Evolutionary conservation across 139 green algal species (phyloP), one percentile per base, ranked within the genome.

Genomic region (Chlorella sp.): DNA sequence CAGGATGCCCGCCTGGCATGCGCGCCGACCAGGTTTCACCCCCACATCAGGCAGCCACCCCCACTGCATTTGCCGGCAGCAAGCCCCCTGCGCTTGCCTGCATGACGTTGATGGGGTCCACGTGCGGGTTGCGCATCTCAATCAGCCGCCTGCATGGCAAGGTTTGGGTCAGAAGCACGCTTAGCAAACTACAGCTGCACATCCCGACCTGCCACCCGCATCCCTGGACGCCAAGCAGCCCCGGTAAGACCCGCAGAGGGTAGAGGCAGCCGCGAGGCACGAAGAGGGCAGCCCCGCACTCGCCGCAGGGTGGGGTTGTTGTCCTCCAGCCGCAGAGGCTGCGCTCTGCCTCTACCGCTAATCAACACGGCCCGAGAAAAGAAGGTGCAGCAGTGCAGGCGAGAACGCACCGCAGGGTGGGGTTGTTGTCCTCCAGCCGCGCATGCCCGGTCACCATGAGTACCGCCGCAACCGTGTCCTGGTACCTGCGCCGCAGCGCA

Each of bases 91-190:
- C 11, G 51, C 51, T 60, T 60, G 51, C 91, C 91, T 98, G 95
- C 82, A 98, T 82, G 58, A 98, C 93, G 92, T 98, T 99, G 86
- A 98, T 92, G 40, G 95, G 94, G 73, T 96, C 93, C 43, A 98
- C 94, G 92, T 95, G 98, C 24, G 95, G 94, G 77, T 94, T 94
- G 84, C 96, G 93, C 94, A 98, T 98, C 64, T 91, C 79, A 48
- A 99, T 93, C 36, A 97, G 91, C 36, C 89, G 85, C 60, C 92
- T 83, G 88, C 84, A 98, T 92, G 13, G 24, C n/a, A n/a, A n/a
- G n/a, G n/a, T n/a, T n/a, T n/a, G n/a, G n/a, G n/a, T n/a, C n/a
- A n/a, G n/a, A n/a, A n/a, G n/a, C n/a, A n/a, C n/a, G n/a, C n/a
- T n/a, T n/a, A n/a, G n/a, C n/a, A n/a, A n/a, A n/a, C n/a, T n/a